A percentile compares a stretch with the other conserved stretches of the same genome.
Evolutionary conservation across 768 basidiomycete species (phyloP).

Genomic region (Aureoboletus auriporus): DNA sequence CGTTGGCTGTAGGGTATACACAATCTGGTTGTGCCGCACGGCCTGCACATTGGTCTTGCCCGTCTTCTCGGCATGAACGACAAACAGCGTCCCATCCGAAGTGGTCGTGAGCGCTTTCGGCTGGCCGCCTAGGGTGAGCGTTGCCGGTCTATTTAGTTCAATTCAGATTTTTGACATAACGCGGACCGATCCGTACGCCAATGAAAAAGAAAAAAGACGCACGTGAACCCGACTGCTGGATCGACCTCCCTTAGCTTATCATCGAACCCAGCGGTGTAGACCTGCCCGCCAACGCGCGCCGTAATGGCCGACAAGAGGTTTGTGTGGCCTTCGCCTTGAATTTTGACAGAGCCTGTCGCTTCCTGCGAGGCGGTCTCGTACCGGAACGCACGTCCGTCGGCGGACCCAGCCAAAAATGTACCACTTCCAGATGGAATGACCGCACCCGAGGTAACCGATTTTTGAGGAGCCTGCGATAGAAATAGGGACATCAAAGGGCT

Average conservation of each 20-base stretch:
- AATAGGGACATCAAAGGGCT: not conserved
- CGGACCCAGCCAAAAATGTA: conserved; percentile 81
- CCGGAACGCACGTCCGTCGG: conserved; percentile 70
- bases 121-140: conserved; percentile 53
- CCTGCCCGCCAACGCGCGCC: conserved; percentile 41
- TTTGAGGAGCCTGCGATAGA: conserved; percentile 66
- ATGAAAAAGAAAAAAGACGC: conserved; percentile 15
- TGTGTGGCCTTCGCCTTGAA: conserved; percentile 67
- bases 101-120: conserved; percentile 63
- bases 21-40: conserved; percentile 64
- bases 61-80: conserved; percentile 44
- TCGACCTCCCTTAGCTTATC: conserved; percentile 72
- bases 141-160: conserved; percentile 42
- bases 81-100: conserved; percentile 61
- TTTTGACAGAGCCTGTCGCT: conserved; percentile 27
- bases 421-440: conserved; percentile 28
- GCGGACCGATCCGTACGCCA: not conserved
- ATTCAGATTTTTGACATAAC: not conserved
- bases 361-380: conserved; percentile 41
- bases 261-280: conserved; percentile 77
- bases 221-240: conserved; percentile 26
- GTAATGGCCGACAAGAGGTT: conserved; percentile 66
- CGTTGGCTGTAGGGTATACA: conserved; percentile 50
- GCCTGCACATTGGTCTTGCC: conserved; percentile 50
- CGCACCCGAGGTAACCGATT: conserved; percentile 65